Conservation (phyloP, 495 filamentous ascomycete species). For the Stereocaulon alpinum region DNA sequence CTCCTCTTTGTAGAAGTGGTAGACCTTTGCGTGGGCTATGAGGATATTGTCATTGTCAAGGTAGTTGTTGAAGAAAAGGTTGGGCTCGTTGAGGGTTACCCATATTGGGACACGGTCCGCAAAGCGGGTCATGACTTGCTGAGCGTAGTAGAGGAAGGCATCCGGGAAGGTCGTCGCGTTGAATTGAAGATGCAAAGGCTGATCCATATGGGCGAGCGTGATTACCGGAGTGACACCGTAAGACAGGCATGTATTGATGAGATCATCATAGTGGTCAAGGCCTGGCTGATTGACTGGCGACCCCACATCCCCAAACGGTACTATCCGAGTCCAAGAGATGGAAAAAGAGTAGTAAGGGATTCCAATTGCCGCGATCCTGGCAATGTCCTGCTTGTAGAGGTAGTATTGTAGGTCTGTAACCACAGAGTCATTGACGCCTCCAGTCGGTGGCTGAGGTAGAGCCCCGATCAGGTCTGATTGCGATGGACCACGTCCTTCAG, state of each 20-base stretch:
- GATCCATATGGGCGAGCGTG: not conserved
- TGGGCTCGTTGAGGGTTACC: no score
- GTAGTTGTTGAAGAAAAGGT: no score
- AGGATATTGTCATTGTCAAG: no score
- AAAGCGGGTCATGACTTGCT: no score
- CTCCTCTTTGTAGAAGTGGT: not conserved
- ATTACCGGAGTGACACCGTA: not conserved
- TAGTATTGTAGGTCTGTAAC: no score
- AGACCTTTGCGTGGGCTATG: not conserved
- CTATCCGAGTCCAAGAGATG: not conserved
- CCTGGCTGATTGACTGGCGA: not conserved
- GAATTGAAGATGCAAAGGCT: no score
- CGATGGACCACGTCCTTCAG: not conserved
- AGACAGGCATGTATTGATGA: not conserved
- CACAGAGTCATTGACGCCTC: not conserved
- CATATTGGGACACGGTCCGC: no score
- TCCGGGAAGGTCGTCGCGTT: no score
- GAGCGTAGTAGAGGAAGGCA: no score
- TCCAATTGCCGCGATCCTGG: not conserved
- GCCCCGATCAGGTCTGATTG: not conserved
- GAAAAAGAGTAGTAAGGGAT: not conserved
- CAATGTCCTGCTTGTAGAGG: not conserved
- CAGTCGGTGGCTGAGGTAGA: not conserved
- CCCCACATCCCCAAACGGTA: not conserved
- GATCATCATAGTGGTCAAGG: not conserved